Base-by-base conservation (phyloP, 2,329 filamentous ascomycete species). In the Pseudopyricularia javanii region DNA sequence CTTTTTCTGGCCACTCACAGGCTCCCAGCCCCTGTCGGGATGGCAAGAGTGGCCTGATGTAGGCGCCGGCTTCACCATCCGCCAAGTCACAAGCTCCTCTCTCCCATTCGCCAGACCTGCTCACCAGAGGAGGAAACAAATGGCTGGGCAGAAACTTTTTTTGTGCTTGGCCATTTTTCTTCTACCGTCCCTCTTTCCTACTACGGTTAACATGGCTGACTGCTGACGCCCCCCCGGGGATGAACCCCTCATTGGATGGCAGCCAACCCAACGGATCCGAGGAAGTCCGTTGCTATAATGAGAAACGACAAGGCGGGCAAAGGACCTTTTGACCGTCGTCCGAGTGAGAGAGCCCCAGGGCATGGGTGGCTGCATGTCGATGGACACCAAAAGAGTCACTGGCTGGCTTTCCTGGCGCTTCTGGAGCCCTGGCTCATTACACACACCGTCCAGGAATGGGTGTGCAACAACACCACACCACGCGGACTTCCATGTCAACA, bases 31-130 rank as follows among this genome's bases (percentile, higher is more conserved):
- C 47, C 47, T 17, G 26, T 24, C 33, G 26, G 48, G 28, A 17
- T 20, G n/a, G 48, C 30, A 8, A 50, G 48, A 50, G 32, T 50
- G 48, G 48, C 32, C 48, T 50, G 48, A 50, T 34, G n/a, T 50
- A 50, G n/a, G 32, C 48, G 48, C 48, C 32, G 32, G 48, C 48
- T 50, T 20, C 20, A 24, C 15, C n/a, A 34, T 15, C 33, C 48
- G 48, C 48, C 47, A 49, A 49, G 47, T 8, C 28, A n/a, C n/a
- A n/a, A n/a, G 26, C 7, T 2, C 11, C 14, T 20, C 30, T 43
- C 37, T 43, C 37, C 22, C 2, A 43, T 43, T 43, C n/a, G 37
- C 37, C 22, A 43, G n/a, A n/a, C n/a, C n/a, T n/a, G n/a, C n/a
- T n/a, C n/a, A n/a, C n/a, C 37, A 43, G 4, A 7, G 4, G 3